phyloP scores from a whole-genome alignment of 306 rosid genomes.

The Canavalia gladiata region DNA sequence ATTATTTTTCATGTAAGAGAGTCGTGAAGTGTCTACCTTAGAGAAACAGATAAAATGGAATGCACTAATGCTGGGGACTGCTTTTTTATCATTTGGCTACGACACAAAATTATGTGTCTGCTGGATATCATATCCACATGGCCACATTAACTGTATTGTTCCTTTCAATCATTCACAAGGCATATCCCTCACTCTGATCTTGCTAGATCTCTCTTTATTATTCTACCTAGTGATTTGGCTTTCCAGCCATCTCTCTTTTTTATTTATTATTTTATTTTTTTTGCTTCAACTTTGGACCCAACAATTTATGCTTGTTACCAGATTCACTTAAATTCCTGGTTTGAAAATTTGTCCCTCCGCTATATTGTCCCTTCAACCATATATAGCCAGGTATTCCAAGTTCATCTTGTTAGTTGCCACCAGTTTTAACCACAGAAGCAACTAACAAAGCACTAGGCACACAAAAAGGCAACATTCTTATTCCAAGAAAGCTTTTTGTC shows the following conservation, averaged over 20 bases:
- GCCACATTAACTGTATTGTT: background rate
- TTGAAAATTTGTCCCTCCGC: conserved; percentile 41
- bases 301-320: background rate
- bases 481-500: conserved; percentile 1
- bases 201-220: conserved; percentile 17
- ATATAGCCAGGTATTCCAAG: conserved; percentile 19
- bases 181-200: background rate
- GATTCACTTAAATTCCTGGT: background rate
- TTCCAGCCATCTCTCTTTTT: background rate
- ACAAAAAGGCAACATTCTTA: conserved; percentile 3
- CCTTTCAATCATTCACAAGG: conserved; percentile 42
- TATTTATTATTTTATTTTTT: too few relatives aligned
- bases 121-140: conserved; percentile 26
- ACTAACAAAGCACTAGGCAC: background rate
- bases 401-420: background rate
- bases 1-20: conserved; percentile 30
- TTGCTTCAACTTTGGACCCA: conserved; percentile 28
- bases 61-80: conserved; percentile 35
- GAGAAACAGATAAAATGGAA: conserved; percentile 46
- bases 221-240: conserved; percentile 8
- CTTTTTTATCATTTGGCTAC: conserved; percentile 32
- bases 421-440: background rate
- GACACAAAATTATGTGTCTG: background rate
- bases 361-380: conserved; percentile 20
- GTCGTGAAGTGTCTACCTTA: conserved; percentile 41